Evolutionary conservation across 352 stramenopile species (phyloP).

Genomic region (Phytopythium oedochilum): DNA sequence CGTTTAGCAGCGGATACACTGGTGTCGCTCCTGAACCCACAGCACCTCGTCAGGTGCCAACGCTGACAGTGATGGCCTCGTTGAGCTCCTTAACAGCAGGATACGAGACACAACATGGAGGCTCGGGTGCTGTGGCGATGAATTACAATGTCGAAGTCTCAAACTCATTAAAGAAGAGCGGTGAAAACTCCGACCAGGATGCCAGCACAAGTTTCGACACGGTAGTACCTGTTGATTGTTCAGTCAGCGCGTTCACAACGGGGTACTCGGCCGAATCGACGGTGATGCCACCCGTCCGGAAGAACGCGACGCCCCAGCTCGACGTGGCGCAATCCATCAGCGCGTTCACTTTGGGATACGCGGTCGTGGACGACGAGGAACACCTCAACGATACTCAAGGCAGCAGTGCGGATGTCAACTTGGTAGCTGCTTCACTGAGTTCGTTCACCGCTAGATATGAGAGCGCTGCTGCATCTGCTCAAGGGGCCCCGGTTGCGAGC

Average conservation of each 20-base stretch:
- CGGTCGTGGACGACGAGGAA: no score
- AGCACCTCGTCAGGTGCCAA: not conserved
- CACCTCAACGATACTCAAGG: not conserved
- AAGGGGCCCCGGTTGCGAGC: not conserved
- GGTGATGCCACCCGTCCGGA: not conserved
- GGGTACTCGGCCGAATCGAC: conserved; percentile 14
- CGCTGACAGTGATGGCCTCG: conserved; percentile 1
- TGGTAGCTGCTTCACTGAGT: conserved; percentile 5
- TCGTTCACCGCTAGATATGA: conserved; percentile 2
- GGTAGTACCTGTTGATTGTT: conserved; percentile 15
- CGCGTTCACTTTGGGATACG: conserved; percentile 1
- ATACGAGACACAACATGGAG: conserved; percentile 6
- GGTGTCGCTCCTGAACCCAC: not conserved
- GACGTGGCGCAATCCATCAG: conserved; percentile 1
- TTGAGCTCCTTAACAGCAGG: conserved; percentile 19
- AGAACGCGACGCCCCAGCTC: not conserved
- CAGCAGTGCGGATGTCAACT: not conserved
- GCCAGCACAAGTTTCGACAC: not conserved
- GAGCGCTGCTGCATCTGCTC: not conserved
- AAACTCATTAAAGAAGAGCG: not conserved
- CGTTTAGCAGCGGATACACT: conserved; percentile 26
- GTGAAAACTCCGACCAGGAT: not conserved
- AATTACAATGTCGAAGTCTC: not conserved
- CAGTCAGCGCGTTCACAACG: conserved; percentile 32
- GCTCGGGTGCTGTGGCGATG: not conserved